These are phyloP conservation scores for Cercophora sp. DNA, from an alignment of 495 filamentous ascomycete genomes.

Conservation along the genomic window DNA sequence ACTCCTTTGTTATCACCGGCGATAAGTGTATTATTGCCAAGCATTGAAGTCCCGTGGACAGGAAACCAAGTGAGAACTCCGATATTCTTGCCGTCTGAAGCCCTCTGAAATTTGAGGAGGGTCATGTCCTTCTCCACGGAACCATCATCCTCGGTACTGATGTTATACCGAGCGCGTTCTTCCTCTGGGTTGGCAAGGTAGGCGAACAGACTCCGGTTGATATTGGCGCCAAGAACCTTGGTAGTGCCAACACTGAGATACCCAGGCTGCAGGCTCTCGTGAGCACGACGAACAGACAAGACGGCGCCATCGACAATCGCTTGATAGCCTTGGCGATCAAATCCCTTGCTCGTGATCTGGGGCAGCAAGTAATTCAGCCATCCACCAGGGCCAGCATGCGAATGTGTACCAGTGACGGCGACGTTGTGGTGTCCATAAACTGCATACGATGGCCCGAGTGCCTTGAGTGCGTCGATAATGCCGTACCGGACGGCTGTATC, in stretches of 20 bases:
- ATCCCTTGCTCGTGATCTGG: conserved; percentile 85
- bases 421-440: conserved; percentile 75
- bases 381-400: conserved; percentile 85
- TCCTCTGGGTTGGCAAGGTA: conserved; percentile 83
- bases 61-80: conserved; percentile 88
- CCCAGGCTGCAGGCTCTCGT: conserved; percentile 49
- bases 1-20: conserved; percentile 97
- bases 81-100: conserved; percentile 58
- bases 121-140: conserved; percentile 85
- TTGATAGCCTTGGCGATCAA: conserved; percentile 80
- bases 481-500: conserved; percentile 88
- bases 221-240: conserved; percentile 63
- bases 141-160: conserved; percentile 51
- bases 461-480: conserved; percentile 67
- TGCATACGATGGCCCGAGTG: conserved; percentile 46
- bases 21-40: conserved; percentile 87
- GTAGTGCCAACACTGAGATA: conserved; percentile 46
- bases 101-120: conserved; percentile 69
- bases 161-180: conserved; percentile 70
- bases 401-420: conserved; percentile 88
- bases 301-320: conserved; percentile 86
- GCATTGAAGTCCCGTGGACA: conserved; percentile 88
- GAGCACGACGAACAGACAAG: conserved; percentile 78
- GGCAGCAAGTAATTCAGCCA: conserved; percentile 97
- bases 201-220: conserved; percentile 81